These are phyloP conservation scores for Parastagonospora nodorum DNA, from an alignment of 2,329 filamentous ascomycete species.

Conservation along the genomic window DNA sequence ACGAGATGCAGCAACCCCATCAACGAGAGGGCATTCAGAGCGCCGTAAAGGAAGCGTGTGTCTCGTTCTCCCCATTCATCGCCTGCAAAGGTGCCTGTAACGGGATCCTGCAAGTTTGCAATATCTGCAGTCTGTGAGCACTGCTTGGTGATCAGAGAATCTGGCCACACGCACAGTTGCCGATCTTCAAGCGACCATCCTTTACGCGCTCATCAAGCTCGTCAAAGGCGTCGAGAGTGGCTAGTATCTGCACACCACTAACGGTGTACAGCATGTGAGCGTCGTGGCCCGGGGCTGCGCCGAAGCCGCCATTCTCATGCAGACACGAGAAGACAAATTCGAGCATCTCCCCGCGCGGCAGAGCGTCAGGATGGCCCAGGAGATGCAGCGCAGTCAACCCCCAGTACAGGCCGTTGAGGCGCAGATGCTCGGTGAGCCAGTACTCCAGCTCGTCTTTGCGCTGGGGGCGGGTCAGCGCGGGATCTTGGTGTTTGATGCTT, in stretches of 20 bases:
- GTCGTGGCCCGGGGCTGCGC: constrained; percentile 91
- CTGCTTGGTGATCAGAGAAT: constrained; percentile 2
- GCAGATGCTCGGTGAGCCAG: constrained; percentile 95
- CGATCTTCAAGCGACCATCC: constrained; percentile 72
- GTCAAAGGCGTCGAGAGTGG: constrained; percentile 81
- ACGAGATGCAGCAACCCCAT: constrained; percentile 74
- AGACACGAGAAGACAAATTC: constrained; percentile 96
- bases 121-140: constrained; percentile 64
- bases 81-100: constrained; percentile 86
- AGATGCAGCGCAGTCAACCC: constrained; percentile 87
- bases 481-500: constrained; percentile 18
- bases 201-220: constrained; percentile 75
- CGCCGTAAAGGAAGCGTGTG: constrained; percentile 90
- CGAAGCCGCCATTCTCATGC: constrained; percentile 86
- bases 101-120: constrained; percentile 76
- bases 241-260: constrained; percentile 91
- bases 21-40: constrained; percentile 86
- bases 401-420: constrained; percentile 96
- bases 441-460: constrained; percentile 95
- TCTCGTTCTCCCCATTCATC: constrained; percentile 98
- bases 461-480: constrained; percentile 55
- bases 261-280: constrained; percentile 96
- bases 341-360: constrained; percentile 80
- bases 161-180: constrained; percentile 68
- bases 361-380: constrained; percentile 77